Base-by-base conservation (phyloP, 2,329 filamentous ascomycete species). In the Apiospora marii region DNA sequence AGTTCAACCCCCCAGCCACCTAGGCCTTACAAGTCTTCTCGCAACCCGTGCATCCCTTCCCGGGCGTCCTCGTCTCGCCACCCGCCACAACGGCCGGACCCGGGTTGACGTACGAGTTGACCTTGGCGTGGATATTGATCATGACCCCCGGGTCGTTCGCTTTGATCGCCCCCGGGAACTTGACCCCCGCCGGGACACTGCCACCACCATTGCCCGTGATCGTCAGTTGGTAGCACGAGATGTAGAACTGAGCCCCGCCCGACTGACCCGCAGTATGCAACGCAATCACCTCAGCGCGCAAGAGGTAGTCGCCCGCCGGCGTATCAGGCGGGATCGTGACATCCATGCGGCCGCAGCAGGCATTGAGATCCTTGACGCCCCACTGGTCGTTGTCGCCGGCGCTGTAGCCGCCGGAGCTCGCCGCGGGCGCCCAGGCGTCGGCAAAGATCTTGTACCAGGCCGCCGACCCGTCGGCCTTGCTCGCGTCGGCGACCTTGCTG, bases 261-360 rank as follows among this genome's bases (percentile, higher is more conserved):
- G 78, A 76, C 12, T 76, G 75, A 44, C 81, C 77, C 3, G 86
- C 85, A 67, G 77, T 79, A 77, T 88, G 86, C 10, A 88, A 81
- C 5, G 81, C 85, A 72, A 87, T 84, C 73, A 87, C 85, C 78
- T 88, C 86, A 27, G 84, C 84, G 22, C 86, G 83, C 8, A 87
- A 77, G 41, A 87, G 82, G 75, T 88, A 87, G 72, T 87, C 84
- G 71, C 86, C 85, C n/a, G 83, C 79, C 2, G 84, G 81, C 13
- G 86, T 76, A 73, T 82, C 80, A 3, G 80, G 70, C 12, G 85
- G 85, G 72, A 86, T 77, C 41, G 71, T 71, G 68, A 84, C 80
- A 73, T 83, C 75, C 80, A 84, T 82, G 67, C 77, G 77, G 51
- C 83, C 83, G 76, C 83, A 85, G 79, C 83, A 84, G 24, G 73